Evolutionary conservation across 2,329 filamentous ascomycete species (phyloP).

Genomic region (Pestalotiopsis sp.): DNA sequence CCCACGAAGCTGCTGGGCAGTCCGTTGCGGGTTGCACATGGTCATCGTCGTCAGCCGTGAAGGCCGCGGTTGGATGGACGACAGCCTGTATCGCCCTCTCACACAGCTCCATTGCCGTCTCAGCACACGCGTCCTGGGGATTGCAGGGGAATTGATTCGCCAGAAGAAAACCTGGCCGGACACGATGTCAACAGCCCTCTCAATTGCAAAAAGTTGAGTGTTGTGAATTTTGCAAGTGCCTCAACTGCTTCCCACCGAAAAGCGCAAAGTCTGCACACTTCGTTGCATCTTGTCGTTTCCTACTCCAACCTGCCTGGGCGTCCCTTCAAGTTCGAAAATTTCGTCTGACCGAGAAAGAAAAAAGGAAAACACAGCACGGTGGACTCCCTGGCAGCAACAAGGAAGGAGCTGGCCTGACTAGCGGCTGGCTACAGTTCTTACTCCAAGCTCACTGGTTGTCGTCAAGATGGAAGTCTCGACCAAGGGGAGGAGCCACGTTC

Average conservation of each 20-base stretch:
- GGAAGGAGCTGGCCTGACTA: not conserved
- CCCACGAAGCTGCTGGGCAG: slow-evolving; percentile 38
- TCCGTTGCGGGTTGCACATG: slow-evolving; percentile 13
- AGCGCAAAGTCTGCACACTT: too few species aligned
- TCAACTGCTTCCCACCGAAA: too few species aligned
- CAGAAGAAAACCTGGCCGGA: not conserved
- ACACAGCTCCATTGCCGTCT: slow-evolving; percentile 53
- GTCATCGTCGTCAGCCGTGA: slow-evolving; percentile 24
- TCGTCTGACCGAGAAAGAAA: too few species aligned
- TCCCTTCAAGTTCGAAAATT: too few species aligned
- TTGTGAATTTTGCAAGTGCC: too few species aligned
- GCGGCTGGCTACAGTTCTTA: slow-evolving; percentile 1
- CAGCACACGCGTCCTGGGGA: not conserved
- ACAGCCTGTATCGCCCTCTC: slow-evolving; percentile 54
- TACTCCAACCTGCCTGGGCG: too few species aligned
- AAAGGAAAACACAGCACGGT: too few species aligned
- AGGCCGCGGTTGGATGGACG: slow-evolving; percentile 61
- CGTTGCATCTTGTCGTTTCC: too few species aligned
- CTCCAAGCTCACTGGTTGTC: not conserved
- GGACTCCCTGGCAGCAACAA: too few species aligned
- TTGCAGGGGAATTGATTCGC: not conserved
- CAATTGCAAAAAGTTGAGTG: not conserved
- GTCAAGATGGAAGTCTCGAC: too few species aligned
- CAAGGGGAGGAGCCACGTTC: too few species aligned
- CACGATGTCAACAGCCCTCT: not conserved